A percentile compares a stretch with the other conserved stretches of the same genome.
These are phyloP conservation scores for Collybiopsis luxurians DNA, from an alignment of 768 basidiomycete genomes.

Conservation along the genomic window DNA sequence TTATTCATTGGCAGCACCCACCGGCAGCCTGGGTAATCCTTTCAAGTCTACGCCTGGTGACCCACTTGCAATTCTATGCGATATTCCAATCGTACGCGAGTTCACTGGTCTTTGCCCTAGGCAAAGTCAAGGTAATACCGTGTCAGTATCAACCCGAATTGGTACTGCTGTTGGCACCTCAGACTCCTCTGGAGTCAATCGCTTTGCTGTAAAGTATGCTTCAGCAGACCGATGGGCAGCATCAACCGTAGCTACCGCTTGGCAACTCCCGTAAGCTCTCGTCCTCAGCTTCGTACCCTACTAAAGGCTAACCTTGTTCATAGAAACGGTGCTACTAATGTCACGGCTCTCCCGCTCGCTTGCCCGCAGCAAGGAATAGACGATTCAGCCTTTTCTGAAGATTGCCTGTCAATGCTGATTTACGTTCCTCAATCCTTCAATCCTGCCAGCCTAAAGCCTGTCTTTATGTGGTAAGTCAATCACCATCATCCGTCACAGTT, in stretches of 20 bases:
- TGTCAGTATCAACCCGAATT: slow-evolving; percentile 42
- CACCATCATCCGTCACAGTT: not conserved
- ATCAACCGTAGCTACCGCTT: slow-evolving; percentile 50
- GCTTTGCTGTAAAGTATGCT: slow-evolving; percentile 70
- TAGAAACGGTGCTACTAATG: slow-evolving; percentile 52
- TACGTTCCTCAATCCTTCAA: slow-evolving; percentile 56
- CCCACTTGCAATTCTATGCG: not conserved
- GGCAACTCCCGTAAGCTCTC: slow-evolving; percentile 59
- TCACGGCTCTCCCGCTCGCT: slow-evolving; percentile 56
- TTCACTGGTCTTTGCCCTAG: slow-evolving; percentile 1
- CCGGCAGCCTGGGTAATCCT: not conserved
- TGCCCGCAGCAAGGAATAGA: slow-evolving; percentile 66
- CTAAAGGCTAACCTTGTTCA: slow-evolving; percentile 6
- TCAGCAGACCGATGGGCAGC: slow-evolving; percentile 58
- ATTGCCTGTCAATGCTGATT: slow-evolving; percentile 78
- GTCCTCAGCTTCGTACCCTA: not conserved
- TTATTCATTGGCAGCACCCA: not conserved
- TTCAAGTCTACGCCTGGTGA: not conserved
- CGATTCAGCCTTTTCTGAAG: slow-evolving; percentile 58
- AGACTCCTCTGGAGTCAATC: slow-evolving; percentile 45
- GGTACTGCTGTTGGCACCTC: slow-evolving; percentile 54
- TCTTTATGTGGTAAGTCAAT: slow-evolving; percentile 56
- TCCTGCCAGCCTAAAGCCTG: slow-evolving; percentile 38
- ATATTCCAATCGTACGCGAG: not conserved
- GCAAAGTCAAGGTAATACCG: not conserved